These are phyloP conservation scores for Leccinellum rugosiceps DNA, from an alignment of 768 basidiomycete species.

Conservation along the genomic window DNA sequence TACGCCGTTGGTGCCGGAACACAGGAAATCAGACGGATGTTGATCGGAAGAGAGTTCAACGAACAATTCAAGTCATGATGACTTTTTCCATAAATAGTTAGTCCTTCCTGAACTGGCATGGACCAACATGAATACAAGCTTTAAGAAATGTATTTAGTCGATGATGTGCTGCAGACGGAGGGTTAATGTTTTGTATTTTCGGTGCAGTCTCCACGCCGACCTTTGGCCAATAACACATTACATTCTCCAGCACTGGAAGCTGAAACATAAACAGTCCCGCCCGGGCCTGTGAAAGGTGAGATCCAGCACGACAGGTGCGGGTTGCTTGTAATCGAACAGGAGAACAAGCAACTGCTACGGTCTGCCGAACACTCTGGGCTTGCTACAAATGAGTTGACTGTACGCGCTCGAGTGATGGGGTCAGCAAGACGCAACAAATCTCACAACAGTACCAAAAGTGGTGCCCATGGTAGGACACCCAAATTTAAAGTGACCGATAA, in stretches of 20 bases:
- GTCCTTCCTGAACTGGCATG: background rate
- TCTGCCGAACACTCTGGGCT: slow-evolving; percentile 74
- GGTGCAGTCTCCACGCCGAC: too few relatives aligned
- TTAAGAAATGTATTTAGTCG: background rate
- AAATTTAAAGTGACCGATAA: too few relatives aligned
- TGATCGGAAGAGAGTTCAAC: slow-evolving; percentile 93
- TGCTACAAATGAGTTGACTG: slow-evolving; percentile 88
- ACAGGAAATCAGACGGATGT: slow-evolving; percentile 91
- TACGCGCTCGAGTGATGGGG: too few relatives aligned
- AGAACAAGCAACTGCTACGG: slow-evolving; percentile 87
- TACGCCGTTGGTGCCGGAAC: slow-evolving; percentile 97
- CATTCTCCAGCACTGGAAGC: too few relatives aligned
- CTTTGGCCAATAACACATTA: too few relatives aligned
- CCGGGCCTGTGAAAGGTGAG: slow-evolving; percentile 22
- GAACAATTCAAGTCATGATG: slow-evolving; percentile 45
- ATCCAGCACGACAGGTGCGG: background rate
- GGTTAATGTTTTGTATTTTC: too few relatives aligned
- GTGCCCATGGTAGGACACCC: too few relatives aligned
- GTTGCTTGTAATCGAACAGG: slow-evolving; percentile 54
- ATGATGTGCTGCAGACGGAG: background rate
- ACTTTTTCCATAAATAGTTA: background rate
- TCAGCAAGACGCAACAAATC: background rate
- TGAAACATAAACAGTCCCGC: slow-evolving; percentile 25
- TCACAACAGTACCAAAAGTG: slow-evolving; percentile 66
- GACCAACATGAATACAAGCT: background rate